phyloP scores from a whole-genome alignment of 2,329 filamentous ascomycete genomes.

The Cladophialophora psammophila region DNA sequence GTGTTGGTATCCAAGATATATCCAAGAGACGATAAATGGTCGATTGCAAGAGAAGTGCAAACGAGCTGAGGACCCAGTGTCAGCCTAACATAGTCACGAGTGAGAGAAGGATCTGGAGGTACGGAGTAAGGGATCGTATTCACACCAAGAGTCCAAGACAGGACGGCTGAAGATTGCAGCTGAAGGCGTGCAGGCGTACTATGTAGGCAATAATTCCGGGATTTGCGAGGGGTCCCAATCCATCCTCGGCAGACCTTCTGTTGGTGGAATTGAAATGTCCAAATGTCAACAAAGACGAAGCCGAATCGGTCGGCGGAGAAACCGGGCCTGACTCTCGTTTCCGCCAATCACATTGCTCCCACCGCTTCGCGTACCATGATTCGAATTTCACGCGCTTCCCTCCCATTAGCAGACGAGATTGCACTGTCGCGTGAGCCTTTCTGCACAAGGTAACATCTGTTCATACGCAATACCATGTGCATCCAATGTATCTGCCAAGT shows the following conservation, averaged over 20 bases:
- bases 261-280: background rate
- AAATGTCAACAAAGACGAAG: slow-evolving; percentile 20
- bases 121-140: slow-evolving; percentile 2
- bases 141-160: background rate
- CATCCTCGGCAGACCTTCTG: background rate
- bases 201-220: background rate
- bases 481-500: background rate
- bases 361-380: background rate
- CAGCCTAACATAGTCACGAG: slow-evolving; percentile 13
- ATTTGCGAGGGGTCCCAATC: slow-evolving; percentile 3
- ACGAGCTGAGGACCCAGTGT: background rate
- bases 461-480: background rate
- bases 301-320: slow-evolving; percentile 22
- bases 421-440: background rate
- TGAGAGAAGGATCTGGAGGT: slow-evolving; percentile 7
- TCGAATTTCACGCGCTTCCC: background rate
- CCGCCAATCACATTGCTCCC: slow-evolving; percentile 17
- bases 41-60: background rate
- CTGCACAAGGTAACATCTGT: background rate
- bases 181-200: slow-evolving; percentile 3
- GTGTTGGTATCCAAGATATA: slow-evolving; percentile 3
- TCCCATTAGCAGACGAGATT: slow-evolving; percentile 3
- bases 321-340: background rate
- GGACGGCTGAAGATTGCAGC: slow-evolving; percentile 8
- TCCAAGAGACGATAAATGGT: slow-evolving; percentile 6